Evolutionary conservation across 208 protist species (phyloP), one percentile per base, ranked within the genome.

Genomic region (Leishmania amazonensis): DNA sequence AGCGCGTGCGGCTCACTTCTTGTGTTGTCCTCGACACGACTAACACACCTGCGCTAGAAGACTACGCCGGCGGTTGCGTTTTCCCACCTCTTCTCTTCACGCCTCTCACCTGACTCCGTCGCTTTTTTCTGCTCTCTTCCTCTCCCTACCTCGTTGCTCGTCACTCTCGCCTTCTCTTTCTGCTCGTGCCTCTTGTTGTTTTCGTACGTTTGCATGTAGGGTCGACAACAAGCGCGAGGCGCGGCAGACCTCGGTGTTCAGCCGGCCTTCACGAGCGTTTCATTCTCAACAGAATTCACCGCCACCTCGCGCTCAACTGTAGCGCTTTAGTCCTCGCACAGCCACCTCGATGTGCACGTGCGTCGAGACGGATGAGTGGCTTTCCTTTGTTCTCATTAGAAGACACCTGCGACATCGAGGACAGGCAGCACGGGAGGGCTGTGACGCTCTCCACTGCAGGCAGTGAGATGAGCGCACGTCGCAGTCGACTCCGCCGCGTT

Each of bases 401-500:
- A 49, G 81, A 84, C 45, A 42, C 83, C 58, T 38, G 75, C 3
- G 83, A 84, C 45, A n/a, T 85, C 6, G 81, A 89, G 35, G 72
- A 81, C 28, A 70, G 7, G 1, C 31, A 58, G 21, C 60, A 60
- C 45, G 60, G 53, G 62, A 40, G 45, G 9, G 64, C 35, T 72
- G 74, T 67, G 38, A 60, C 53, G 21, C 51, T 21, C 47, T 51
- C 1, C 4, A 31, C 28, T 11, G 53, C n/a, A 76, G 17, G 53
- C 51, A 17, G 35, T 5, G 51, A 38, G 54, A 31, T 38, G 38
- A 49, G 40, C 13, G 11, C 21, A n/a, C 80, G 81, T 3, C 85
- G 83, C 47, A 88, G 85, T 42, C 87, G 91, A 58, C 49, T 95
- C 24, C 84, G 83, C 38, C 80, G 78, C 40, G 88, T 90, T 60